These are phyloP conservation scores for Penicillium longicatenatum DNA, from an alignment of 495 filamentous ascomycete species.

Conservation along the genomic window DNA sequence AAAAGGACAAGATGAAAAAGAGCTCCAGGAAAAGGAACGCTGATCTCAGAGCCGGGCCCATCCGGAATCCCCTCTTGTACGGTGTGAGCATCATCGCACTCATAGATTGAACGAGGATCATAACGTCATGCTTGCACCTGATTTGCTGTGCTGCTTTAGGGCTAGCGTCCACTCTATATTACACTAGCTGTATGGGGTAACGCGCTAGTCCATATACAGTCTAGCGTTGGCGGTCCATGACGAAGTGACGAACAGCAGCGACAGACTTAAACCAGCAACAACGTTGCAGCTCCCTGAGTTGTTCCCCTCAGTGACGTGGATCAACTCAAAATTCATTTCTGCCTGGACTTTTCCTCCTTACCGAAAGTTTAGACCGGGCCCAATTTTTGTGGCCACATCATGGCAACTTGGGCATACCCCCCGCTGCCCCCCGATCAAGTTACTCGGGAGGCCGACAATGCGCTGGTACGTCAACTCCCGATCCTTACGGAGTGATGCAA, in stretches of 20 bases:
- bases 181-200: neutral
- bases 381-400: conserved; percentile 32
- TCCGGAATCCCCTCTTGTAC: conserved; percentile 2
- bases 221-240: conserved; percentile 35
- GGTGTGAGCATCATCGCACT: conserved; percentile 14
- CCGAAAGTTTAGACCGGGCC: conserved; percentile 6
- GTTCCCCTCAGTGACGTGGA: conserved; percentile 28
- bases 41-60: conserved; percentile 8
- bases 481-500: conserved; percentile 10
- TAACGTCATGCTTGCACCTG: conserved; percentile 12
- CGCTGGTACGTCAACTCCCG: conserved; percentile 55
- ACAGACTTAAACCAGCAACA: conserved; percentile 9
- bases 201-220: conserved; percentile 23
- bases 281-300: conserved; percentile 25
- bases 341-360: conserved; percentile 14
- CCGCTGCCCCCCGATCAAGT: conserved; percentile 65
- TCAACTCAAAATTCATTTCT: conserved; percentile 22
- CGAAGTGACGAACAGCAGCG: conserved; percentile 27
- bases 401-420: conserved; percentile 80
- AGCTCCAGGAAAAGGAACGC: neutral
- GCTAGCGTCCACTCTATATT: conserved; percentile 2
- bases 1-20: neutral
- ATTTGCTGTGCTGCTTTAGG: conserved; percentile 5
- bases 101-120: conserved; percentile 9
- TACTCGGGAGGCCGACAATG: conserved; percentile 65